Conservation (phyloP, 2,329 filamentous ascomycete species). For the Monilinia fructicola region DNA sequence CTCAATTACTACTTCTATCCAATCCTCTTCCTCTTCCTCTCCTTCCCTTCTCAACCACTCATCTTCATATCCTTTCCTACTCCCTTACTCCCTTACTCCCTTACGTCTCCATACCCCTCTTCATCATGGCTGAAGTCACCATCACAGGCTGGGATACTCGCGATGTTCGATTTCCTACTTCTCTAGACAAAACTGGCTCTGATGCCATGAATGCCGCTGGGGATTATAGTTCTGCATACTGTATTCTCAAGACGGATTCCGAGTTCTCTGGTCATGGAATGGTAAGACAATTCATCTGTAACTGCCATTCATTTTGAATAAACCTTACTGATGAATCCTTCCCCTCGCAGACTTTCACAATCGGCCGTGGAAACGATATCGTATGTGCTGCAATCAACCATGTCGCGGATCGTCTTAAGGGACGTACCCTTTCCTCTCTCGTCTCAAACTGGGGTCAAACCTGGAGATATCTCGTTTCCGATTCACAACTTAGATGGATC, state of each 20-base stretch:
- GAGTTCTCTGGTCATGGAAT: slow-evolving; percentile 73
- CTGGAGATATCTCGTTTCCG: slow-evolving; percentile 88
- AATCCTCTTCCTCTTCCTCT: background rate
- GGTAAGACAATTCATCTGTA: slow-evolving; percentile 47
- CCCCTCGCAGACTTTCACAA: slow-evolving; percentile 69
- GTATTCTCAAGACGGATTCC: slow-evolving; percentile 81
- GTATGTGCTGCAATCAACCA: slow-evolving; percentile 82
- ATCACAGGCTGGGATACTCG: slow-evolving; percentile 71
- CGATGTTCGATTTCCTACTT: slow-evolving; percentile 84
- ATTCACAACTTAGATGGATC: slow-evolving; percentile 90
- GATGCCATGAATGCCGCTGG: slow-evolving; percentile 96
- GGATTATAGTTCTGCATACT: slow-evolving; percentile 94
- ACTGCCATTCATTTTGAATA: background rate
- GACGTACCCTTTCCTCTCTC: slow-evolving; percentile 73
- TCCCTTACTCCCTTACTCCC: background rate
- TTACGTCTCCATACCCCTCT: background rate
- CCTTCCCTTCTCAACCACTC: background rate
- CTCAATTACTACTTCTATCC: too few relatives aligned
- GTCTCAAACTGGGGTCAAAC: slow-evolving; percentile 82
- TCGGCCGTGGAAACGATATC: slow-evolving; percentile 87
- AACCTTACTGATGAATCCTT: slow-evolving; percentile 21
- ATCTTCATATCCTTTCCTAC: too few relatives aligned
- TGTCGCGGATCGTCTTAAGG: slow-evolving; percentile 72
- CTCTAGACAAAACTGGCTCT: slow-evolving; percentile 90
- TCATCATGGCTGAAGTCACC: slow-evolving; percentile 57